Base-by-base conservation (phyloP, 129 eudicot species). In the Oenanthe sinensis region DNA sequence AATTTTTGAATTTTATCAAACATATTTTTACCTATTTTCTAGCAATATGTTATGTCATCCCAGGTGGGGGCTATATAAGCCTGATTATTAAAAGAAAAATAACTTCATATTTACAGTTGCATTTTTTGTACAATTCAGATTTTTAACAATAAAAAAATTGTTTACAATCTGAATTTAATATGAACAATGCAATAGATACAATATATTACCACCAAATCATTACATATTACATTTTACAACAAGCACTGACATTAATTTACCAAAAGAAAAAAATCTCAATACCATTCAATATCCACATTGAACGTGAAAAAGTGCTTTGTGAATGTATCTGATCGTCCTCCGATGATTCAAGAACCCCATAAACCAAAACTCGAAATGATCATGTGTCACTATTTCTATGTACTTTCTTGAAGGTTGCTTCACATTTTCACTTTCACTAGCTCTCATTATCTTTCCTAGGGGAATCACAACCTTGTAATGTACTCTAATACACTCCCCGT, bases 311-410 rank as follows among this genome's bases (percentile, higher is more conserved):
- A 70, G n/a, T 71, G 77, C 77, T 75, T 50, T 76, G 22, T 82
- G 71, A 16, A 84, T 69, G 54, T 58, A 72, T 43, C 68, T 81
- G 60, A 84, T 50, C 17, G 84, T 84, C 44, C 75, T 81, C 24
- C 26, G 47, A 46, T 24, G 69, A 78, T 65, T 78, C 49, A 78
- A 78, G 44, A 78, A 62, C 2, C 74, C 81, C 81, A 63, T 63
- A 1, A 78, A 78, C 90, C 90, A 84, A 75, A 87, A 87, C 40
- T 87, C 88, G 47, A 82, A 82, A 68, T 82, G 33, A 47, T 84
- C 87, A 40, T 77, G 55, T 20, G 86, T 85, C 50, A 85, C 80
- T 24, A 85, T 12, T 52, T 82, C 55, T 2, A 79, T 68, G 47
- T 85, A 85, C 86, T 85, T 81, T 58, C 74, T 74, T 9, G 82